Conservation (phyloP, 2,329 filamentous ascomycete species). For the Cercospora berteroae region DNA sequence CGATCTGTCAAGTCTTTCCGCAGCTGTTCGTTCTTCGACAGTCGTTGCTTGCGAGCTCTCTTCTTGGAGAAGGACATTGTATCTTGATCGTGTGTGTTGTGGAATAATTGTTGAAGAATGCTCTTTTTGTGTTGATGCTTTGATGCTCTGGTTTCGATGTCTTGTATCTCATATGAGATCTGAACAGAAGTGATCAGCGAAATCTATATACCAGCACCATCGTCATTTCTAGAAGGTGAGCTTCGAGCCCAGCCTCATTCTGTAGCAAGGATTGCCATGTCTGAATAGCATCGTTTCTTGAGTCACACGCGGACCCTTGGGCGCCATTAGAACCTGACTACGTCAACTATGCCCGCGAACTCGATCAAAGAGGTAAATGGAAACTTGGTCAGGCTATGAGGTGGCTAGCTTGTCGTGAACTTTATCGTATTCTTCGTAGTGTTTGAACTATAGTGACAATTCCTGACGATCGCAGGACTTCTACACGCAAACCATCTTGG, state of each 20-base stretch:
- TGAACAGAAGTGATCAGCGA: neutral
- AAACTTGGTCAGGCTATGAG: slow-evolving; percentile 1
- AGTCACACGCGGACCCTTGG: slow-evolving; percentile 1
- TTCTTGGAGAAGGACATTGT: slow-evolving; percentile 6
- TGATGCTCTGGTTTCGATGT: too few relatives aligned
- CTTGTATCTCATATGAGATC: neutral
- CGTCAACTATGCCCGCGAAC: neutral
- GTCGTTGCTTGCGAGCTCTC: slow-evolving; percentile 4
- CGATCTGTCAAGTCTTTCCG: slow-evolving; percentile 8
- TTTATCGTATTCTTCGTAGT: slow-evolving; percentile 1
- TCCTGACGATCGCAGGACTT: neutral
- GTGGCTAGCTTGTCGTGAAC: neutral
- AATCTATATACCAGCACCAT: neutral
- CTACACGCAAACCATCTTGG: neutral
- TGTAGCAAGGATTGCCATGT: slow-evolving; percentile 10
- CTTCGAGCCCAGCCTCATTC: neutral
- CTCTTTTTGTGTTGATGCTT: too few relatives aligned
- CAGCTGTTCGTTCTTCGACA: slow-evolving; percentile 5
- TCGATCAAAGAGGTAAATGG: neutral
- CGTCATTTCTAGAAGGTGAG: neutral
- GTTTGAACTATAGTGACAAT: neutral
- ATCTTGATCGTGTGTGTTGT: neutral
- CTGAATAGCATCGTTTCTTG: neutral
- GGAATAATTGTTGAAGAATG: neutral
- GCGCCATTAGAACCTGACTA: neutral